Conservation (phyloP, 75 land plant species). For the Azolla pinnata region DNA sequence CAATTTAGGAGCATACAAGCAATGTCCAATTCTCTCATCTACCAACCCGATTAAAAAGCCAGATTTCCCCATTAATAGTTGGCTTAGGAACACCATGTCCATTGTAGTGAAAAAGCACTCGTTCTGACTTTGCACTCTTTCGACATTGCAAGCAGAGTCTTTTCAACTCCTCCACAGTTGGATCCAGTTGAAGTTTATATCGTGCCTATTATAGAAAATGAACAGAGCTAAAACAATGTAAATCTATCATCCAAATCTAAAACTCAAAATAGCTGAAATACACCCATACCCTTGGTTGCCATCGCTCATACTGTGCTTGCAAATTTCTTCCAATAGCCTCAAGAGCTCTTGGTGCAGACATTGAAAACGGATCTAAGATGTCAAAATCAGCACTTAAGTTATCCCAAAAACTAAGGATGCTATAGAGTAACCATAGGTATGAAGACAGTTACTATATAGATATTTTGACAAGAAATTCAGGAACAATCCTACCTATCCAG, state of each 20-base stretch:
- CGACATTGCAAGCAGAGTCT: slow-evolving; percentile 73
- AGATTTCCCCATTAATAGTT: slow-evolving; percentile 87
- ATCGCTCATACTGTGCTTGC: slow-evolving; percentile 79
- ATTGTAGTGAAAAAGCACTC: slow-evolving; percentile 94
- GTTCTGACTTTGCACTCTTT: slow-evolving; percentile 65
- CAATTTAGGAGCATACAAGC: too few relatives aligned
- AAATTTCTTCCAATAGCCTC: slow-evolving; percentile 73
- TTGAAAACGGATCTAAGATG: slow-evolving; percentile 69
- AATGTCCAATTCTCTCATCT: too few relatives aligned
- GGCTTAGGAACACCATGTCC: slow-evolving; percentile 98
- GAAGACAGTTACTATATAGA: neutral
- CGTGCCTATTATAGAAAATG: slow-evolving; percentile 45
- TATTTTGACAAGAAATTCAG: neutral
- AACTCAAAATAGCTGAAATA: neutral
- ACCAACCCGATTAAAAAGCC: slow-evolving; percentile 87
- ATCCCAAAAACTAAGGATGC: neutral
- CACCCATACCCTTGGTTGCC: slow-evolving; percentile 80
- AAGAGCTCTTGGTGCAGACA: slow-evolving; percentile 72
- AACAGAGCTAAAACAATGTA: neutral
- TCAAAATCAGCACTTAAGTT: slow-evolving; percentile 3
- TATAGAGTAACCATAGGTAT: too few relatives aligned
- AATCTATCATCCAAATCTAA: neutral
- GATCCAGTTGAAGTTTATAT: slow-evolving; percentile 71
- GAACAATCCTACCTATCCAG: slow-evolving; percentile 67
- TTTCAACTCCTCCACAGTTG: slow-evolving; percentile 84